Evolutionary conservation across 441 rosid genomes (phyloP).

Genomic region (Euphorbia neoarborescens): DNA sequence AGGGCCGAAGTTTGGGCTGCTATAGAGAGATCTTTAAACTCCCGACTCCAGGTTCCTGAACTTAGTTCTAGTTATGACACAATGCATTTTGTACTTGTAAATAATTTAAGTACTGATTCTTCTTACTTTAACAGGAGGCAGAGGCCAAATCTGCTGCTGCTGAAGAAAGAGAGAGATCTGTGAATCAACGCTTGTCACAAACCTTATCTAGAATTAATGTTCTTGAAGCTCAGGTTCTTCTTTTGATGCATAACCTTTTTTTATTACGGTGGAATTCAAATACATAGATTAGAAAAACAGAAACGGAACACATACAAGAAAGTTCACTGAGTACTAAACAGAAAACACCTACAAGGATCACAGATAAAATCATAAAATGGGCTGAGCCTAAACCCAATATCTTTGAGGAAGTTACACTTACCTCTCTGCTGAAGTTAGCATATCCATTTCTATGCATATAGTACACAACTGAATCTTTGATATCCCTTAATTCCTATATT

Average conservation of each 20-base stretch:
- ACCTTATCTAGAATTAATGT: slow-evolving; percentile 88
- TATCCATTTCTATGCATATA: no score
- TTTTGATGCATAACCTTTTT: slow-evolving; percentile 15
- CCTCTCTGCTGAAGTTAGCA: no score
- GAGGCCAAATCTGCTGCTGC: slow-evolving; percentile 88
- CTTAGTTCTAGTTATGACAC: slow-evolving; percentile 9
- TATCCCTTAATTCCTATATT: no score
- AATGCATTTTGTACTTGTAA: slow-evolving; percentile 9
- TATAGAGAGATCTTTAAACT: slow-evolving; percentile 81
- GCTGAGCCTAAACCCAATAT: not conserved
- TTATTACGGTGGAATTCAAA: slow-evolving; percentile 3
- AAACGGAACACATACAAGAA: not conserved
- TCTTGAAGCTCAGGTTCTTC: slow-evolving; percentile 88
- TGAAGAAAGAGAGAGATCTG: slow-evolving; percentile 85
- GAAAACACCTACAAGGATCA: not conserved
- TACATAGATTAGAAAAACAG: not conserved
- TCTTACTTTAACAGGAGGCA: slow-evolving; percentile 60
- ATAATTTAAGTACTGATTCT: slow-evolving; percentile 16
- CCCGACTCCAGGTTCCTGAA: slow-evolving; percentile 71
- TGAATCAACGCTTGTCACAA: slow-evolving; percentile 86
- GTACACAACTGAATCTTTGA: no score
- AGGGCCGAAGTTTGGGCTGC: slow-evolving; percentile 96
- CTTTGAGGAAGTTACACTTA: not conserved
- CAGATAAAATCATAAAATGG: not conserved
- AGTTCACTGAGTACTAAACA: not conserved